Percentiles rank a stretch among this genome's conserved stretches.
Evolutionary conservation across 148 eudicot species (phyloP).

Genomic region (Rhododendron kiyosumense): DNA sequence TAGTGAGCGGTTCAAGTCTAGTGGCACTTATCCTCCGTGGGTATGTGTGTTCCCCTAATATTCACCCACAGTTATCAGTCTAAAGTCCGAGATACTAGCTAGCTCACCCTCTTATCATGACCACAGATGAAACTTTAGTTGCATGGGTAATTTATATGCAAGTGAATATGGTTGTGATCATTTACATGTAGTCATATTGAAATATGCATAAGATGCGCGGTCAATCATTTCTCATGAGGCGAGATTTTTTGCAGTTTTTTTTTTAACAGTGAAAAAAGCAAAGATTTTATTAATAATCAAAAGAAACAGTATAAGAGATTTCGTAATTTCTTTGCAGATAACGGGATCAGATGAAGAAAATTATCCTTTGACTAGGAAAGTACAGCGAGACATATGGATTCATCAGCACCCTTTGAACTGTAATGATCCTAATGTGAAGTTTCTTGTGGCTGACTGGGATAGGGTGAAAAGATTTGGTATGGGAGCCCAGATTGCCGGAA

Average conservation of each 20-base stretch:
- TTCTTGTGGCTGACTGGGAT: constrained; percentile 88
- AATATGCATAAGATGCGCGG: too few relatives aligned
- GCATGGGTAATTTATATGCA: too few relatives aligned
- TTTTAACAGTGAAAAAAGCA: too few relatives aligned
- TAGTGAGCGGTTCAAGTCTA: constrained; percentile 41
- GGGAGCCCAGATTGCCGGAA: constrained; percentile 88
- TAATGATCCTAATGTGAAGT: constrained; percentile 56
- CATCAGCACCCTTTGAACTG: constrained; percentile 86
- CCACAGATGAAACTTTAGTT: too few relatives aligned
- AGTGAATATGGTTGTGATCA: too few relatives aligned
- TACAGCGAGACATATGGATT: constrained; percentile 86
- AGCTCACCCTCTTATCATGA: too few relatives aligned
- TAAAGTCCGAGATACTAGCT: too few relatives aligned
- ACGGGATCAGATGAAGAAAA: constrained; percentile 89
- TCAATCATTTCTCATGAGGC: not conserved
- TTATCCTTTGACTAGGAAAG: constrained; percentile 89
- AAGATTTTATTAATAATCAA: too few relatives aligned
- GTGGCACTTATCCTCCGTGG: constrained; percentile 95
- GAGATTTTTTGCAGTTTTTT: too few relatives aligned
- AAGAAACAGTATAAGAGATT: too few relatives aligned
- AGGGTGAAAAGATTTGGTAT: constrained; percentile 72
- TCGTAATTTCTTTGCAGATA: constrained; percentile 27
- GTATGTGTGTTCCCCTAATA: constrained; percentile 13
- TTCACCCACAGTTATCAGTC: too few relatives aligned
- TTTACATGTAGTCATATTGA: too few relatives aligned